These are phyloP conservation scores for Neurospora africana DNA, from an alignment of 495 filamentous ascomycete genomes.

Conservation along the genomic window DNA sequence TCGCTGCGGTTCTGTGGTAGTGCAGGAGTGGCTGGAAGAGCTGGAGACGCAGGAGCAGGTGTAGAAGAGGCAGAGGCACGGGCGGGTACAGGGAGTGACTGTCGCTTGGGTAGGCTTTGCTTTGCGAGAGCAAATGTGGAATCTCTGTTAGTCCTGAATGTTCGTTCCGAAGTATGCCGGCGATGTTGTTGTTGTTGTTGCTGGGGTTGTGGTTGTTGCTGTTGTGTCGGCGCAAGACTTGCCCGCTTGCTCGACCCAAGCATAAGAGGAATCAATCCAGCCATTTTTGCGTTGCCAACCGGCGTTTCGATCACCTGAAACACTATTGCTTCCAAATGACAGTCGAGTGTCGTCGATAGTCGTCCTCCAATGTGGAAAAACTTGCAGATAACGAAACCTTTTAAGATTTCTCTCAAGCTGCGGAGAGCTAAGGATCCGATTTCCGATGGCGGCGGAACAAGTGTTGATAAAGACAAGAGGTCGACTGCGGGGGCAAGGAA, in stretches of 20 bases:
- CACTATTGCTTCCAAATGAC: neutral
- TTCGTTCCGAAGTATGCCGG: slow-evolving; percentile 3
- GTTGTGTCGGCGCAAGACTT: slow-evolving; percentile 10
- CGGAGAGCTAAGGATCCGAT: neutral
- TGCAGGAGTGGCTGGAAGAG: slow-evolving; percentile 4
- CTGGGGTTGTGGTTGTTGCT: slow-evolving; percentile 1
- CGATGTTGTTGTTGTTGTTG: slow-evolving; percentile 1
- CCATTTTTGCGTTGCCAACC: slow-evolving; percentile 3
- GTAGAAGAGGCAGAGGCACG: neutral
- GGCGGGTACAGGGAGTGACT: slow-evolving; percentile 10
- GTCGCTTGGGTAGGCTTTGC: slow-evolving; percentile 9
- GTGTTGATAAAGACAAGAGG: neutral
- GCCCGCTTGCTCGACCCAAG: slow-evolving; percentile 18
- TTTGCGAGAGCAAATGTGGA: slow-evolving; percentile 1
- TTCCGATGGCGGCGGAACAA: neutral
- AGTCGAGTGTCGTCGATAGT: neutral
- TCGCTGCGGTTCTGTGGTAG: slow-evolving; percentile 24
- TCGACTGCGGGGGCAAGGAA: neutral
- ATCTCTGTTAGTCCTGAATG: slow-evolving; percentile 3
- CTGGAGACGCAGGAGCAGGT: neutral
- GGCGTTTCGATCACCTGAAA: neutral
- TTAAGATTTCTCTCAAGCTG: neutral
- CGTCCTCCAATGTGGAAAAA: neutral
- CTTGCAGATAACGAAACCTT: neutral
- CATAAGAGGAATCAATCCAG: slow-evolving; percentile 22